Evolutionary conservation across 2,329 filamentous ascomycete genomes (phyloP).

Genomic region (Penicillium vulpinum): DNA sequence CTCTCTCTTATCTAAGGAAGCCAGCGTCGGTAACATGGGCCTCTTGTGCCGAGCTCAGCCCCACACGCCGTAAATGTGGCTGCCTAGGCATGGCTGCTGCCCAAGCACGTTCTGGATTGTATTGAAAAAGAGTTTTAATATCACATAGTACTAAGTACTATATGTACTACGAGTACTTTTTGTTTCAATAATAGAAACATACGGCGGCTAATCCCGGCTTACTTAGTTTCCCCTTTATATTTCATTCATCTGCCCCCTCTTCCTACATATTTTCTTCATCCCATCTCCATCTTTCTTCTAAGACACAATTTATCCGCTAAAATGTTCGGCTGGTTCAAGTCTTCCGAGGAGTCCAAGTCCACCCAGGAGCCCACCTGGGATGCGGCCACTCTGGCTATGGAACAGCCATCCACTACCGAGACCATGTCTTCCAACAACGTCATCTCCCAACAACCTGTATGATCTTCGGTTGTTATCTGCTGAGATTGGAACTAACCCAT

Average conservation of each 20-base stretch:
- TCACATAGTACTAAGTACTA: background rate
- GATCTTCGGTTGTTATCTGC: background rate
- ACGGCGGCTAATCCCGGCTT: background rate
- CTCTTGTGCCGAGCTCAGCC: background rate
- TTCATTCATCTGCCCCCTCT: background rate
- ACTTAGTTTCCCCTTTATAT: background rate
- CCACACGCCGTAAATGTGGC: background rate
- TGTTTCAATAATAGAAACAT: background rate
- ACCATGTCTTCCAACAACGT: conserved; percentile 5
- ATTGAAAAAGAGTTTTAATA: background rate
- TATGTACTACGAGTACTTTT: no score
- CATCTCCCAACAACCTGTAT: conserved; percentile 6
- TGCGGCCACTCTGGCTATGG: conserved; percentile 5
- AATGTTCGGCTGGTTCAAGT: conserved; percentile 13
- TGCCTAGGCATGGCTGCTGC: background rate
- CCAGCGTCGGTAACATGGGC: background rate
- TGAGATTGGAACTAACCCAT: background rate
- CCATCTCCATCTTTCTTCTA: background rate
- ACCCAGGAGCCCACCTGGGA: conserved; percentile 7
- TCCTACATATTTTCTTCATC: background rate
- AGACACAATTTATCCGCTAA: background rate
- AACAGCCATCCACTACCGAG: conserved; percentile 3
- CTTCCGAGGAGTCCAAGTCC: conserved; percentile 5
- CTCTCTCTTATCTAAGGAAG: background rate
- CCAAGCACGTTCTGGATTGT: background rate